A percentile compares a stretch with the other conserved stretches of the same genome.
These are phyloP conservation scores for Anthracocystis panici-leucophaei DNA, from an alignment of 1,284 basidiomycete genomes.

Conservation along the genomic window DNA sequence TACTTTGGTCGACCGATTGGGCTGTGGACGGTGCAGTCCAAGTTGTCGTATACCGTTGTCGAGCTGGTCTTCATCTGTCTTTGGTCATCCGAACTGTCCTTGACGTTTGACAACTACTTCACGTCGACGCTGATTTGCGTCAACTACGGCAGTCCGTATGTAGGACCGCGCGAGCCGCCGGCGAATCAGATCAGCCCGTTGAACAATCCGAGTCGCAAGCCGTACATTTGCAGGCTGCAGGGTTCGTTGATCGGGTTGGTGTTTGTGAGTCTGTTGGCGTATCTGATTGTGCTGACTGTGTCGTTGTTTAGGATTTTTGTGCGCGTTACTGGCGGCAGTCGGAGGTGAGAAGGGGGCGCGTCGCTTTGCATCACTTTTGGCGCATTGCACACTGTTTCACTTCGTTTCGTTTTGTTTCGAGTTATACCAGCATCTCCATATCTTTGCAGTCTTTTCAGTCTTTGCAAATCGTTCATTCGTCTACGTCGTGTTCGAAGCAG, in stretches of 20 bases:
- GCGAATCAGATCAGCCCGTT: slow-evolving; percentile 52
- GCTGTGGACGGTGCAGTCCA: slow-evolving; percentile 76
- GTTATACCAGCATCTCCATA: neutral
- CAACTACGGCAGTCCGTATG: slow-evolving; percentile 69
- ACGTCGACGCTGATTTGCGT: slow-evolving; percentile 83
- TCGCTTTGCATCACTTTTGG: slow-evolving; percentile 5
- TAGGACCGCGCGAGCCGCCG: slow-evolving; percentile 74
- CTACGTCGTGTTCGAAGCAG: no score
- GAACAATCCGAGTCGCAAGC: slow-evolving; percentile 57
- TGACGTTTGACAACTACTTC: slow-evolving; percentile 90
- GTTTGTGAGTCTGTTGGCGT: slow-evolving; percentile 72
- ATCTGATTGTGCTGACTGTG: slow-evolving; percentile 63
- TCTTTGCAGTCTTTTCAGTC: neutral
- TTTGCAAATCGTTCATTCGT: neutral
- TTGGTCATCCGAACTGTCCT: slow-evolving; percentile 88
- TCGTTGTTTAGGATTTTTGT: slow-evolving; percentile 65
- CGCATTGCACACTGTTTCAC: neutral
- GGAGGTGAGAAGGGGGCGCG: slow-evolving; percentile 11
- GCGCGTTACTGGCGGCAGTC: slow-evolving; percentile 39
- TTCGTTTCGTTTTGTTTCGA: no score
- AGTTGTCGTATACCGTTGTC: slow-evolving; percentile 64
- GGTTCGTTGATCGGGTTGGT: slow-evolving; percentile 70
- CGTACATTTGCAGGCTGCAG: slow-evolving; percentile 75
- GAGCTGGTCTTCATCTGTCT: slow-evolving; percentile 86
- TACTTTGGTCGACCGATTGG: slow-evolving; percentile 91